A percentile compares a stretch with the other conserved stretches of the same genome.
Evolutionary conservation across 2,329 filamentous ascomycete genomes (phyloP).

Genomic region (Podosphaera fusca): DNA sequence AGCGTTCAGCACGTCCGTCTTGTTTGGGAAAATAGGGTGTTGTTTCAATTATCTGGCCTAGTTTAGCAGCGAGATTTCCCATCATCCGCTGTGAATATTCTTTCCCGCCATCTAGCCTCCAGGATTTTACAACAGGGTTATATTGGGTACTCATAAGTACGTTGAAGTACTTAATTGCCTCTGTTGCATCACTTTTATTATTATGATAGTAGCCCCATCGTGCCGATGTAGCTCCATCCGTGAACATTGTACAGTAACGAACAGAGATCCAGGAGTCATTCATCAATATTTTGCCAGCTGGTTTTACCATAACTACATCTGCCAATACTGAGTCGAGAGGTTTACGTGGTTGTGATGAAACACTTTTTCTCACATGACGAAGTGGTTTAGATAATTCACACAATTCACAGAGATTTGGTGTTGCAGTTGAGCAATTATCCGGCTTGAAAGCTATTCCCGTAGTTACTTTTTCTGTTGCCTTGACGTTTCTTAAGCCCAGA

Average conservation of each 20-base stretch:
- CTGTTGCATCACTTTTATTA: neutral
- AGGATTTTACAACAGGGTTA: conserved; percentile 1
- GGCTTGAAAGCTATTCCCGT: neutral
- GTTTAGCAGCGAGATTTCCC: neutral
- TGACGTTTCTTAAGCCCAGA: conserved; percentile 1
- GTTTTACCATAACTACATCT: neutral
- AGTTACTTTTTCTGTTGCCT: neutral
- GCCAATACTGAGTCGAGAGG: neutral
- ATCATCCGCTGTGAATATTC: conserved; percentile 1
- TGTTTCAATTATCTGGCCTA: conserved; percentile 1
- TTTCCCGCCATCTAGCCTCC: neutral
- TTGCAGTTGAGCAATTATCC: neutral
- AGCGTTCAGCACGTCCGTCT: neutral
- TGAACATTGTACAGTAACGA: neutral
- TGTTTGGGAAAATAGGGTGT: neutral
- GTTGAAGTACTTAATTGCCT: neutral
- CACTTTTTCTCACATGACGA: neutral
- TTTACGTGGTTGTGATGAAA: neutral
- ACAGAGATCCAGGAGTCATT: neutral
- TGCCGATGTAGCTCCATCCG: neutral
- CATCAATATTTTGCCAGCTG: neutral
- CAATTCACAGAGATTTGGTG: neutral
- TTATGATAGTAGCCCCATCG: neutral
- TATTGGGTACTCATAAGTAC: neutral
- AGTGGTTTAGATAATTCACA: neutral